These are phyloP conservation scores for Aspergillus diversus DNA, from an alignment of 495 filamentous ascomycete genomes.

Conservation along the genomic window DNA sequence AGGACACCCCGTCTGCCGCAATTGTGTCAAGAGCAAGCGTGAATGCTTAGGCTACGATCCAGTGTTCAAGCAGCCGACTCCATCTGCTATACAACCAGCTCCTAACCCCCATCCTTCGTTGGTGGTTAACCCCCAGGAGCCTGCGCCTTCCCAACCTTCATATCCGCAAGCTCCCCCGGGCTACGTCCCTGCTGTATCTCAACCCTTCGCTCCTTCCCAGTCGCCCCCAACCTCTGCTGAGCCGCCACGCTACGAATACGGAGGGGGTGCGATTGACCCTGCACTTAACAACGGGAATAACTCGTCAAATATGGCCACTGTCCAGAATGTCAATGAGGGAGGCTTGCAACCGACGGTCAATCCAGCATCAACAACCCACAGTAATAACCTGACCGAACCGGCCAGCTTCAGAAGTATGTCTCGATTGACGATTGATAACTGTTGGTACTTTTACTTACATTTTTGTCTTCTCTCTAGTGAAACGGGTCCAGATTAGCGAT, in stretches of 20 bases:
- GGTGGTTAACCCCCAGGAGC: conserved; percentile 51
- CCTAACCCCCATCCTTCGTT: conserved; percentile 56
- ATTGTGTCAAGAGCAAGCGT: conserved; percentile 97
- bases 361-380: conserved; percentile 30
- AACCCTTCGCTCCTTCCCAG: conserved; percentile 60
- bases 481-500: conserved; percentile 74
- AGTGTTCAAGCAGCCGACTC: conserved; percentile 87
- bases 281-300: conserved; percentile 56
- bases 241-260: conserved; percentile 54
- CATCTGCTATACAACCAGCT: conserved; percentile 78
- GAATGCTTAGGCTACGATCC: conserved; percentile 98
- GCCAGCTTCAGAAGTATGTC: conserved; percentile 44
- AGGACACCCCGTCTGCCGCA: conserved; percentile 89
- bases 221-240: conserved; percentile 54
- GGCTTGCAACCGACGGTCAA: conserved; percentile 35
- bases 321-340: conserved; percentile 40
- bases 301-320: conserved; percentile 35
- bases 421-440: background rate
- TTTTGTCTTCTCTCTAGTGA: conserved; percentile 49
- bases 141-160: conserved; percentile 37
- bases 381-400: conserved; percentile 31
- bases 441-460: conserved; percentile 7
- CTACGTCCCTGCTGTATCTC: conserved; percentile 61
- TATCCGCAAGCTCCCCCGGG: conserved; percentile 58
- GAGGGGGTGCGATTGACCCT: conserved; percentile 69